A percentile compares a stretch with the other conserved stretches of the same genome.
Evolutionary conservation across 495 filamentous ascomycete species (phyloP).

Genomic region (Tuber magnatum): DNA sequence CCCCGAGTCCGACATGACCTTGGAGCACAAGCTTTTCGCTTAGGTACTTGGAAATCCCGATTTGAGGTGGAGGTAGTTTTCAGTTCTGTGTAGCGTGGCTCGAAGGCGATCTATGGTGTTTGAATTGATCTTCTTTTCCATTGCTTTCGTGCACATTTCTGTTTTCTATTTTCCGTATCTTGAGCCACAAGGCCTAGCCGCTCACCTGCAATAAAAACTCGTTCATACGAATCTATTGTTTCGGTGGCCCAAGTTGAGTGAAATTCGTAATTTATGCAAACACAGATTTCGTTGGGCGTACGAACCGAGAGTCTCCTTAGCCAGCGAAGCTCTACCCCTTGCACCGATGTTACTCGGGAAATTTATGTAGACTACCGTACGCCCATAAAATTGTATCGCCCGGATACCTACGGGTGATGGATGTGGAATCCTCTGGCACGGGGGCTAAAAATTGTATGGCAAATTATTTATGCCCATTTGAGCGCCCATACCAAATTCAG

Average conservation of each 20-base stretch:
- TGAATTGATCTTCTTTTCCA: neutral
- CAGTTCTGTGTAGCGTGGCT: neutral
- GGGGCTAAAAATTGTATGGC: neutral
- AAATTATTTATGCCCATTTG: neutral
- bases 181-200: neutral
- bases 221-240: neutral
- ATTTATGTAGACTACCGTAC: neutral
- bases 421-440: neutral
- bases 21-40: constrained; percentile 94
- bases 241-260: neutral
- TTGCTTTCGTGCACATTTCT: neutral
- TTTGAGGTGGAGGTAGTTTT: neutral
- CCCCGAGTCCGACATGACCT: constrained; percentile 98
- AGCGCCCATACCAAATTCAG: neutral
- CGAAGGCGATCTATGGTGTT: neutral
- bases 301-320: neutral
- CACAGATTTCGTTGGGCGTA: too few species aligned
- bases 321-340: neutral
- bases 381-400: neutral
- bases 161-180: neutral
- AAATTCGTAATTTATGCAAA: neutral
- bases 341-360: neutral
- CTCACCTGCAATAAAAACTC: neutral
- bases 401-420: neutral
- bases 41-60: constrained; percentile 15